A percentile compares a stretch with the other conserved stretches of the same genome.
These are phyloP conservation scores for button mushroom (Agaricus bisporus) DNA, from an alignment of 768 basidiomycete genomes.

Conservation along the genomic window DNA sequence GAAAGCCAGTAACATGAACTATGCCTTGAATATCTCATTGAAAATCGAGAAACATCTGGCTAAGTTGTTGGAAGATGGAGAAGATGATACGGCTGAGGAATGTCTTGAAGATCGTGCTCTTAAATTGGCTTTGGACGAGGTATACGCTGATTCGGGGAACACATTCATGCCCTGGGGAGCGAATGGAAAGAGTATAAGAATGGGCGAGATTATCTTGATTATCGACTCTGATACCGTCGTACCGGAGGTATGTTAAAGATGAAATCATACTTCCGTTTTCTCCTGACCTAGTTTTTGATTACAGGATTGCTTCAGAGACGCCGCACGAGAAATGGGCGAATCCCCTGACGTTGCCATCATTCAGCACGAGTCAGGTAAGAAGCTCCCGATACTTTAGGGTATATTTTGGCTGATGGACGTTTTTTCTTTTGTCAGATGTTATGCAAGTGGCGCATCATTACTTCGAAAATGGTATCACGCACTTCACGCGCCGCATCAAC, in stretches of 20 bases:
- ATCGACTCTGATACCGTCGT: constrained; percentile 77
- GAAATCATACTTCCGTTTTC: neutral
- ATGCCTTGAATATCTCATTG: constrained; percentile 54
- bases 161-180: constrained; percentile 65
- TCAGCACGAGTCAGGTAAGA: constrained; percentile 74
- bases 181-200: constrained; percentile 68
- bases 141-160: constrained; percentile 49
- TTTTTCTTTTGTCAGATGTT: constrained; percentile 40
- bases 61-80: constrained; percentile 36
- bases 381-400: neutral
- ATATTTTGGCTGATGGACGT: neutral
- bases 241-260: constrained; percentile 43
- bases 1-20: constrained; percentile 85
- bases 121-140: constrained; percentile 66
- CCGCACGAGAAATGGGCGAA: constrained; percentile 77
- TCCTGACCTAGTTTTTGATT: neutral
- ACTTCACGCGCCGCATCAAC: constrained; percentile 88
- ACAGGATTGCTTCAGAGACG: constrained; percentile 82
- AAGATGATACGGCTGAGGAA: constrained; percentile 37
- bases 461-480: constrained; percentile 87
- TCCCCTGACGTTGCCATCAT: constrained; percentile 82
- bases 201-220: constrained; percentile 76
- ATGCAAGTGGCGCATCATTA: constrained; percentile 88
- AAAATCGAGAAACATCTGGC: constrained; percentile 50
- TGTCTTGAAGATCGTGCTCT: constrained; percentile 68